These are phyloP conservation scores for Chlorella vulgaris DNA, from an alignment of 139 green algal genomes.

Conservation along the genomic window DNA sequence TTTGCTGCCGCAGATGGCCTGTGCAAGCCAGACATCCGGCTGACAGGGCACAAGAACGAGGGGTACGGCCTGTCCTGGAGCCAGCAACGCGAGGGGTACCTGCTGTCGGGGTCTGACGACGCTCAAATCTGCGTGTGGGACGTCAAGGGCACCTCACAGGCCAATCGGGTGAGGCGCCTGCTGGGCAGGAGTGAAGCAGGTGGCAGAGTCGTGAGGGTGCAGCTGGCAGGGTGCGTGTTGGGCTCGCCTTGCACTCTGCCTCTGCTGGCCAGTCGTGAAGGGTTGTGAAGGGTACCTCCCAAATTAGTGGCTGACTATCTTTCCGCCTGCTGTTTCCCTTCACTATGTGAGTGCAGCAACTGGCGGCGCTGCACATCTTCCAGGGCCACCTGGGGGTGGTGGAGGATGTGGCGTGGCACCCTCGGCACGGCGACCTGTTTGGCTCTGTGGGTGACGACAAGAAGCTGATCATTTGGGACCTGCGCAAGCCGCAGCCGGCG, in stretches of 20 bases:
- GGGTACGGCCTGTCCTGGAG: constrained; percentile 98
- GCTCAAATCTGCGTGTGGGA: constrained; percentile 99
- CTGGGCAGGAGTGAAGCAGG: not conserved
- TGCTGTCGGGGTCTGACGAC: constrained; percentile 97
- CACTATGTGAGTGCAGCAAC: constrained; percentile 3
- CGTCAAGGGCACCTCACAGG: constrained; percentile 58
- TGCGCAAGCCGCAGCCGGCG: constrained; percentile 53
- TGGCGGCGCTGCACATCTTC: constrained; percentile 83
- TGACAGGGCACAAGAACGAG: constrained; percentile 91
- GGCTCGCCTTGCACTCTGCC: not conserved
- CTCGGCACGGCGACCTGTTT: constrained; percentile 89
- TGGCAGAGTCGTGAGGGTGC: too few relatives aligned
- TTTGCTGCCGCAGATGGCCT: constrained; percentile 28
- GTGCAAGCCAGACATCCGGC: constrained; percentile 84
- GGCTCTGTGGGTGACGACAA: constrained; percentile 96
- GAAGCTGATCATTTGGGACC: constrained; percentile 96
- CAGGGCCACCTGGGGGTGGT: constrained; percentile 82
- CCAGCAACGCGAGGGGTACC: constrained; percentile 78
- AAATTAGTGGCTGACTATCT: too few relatives aligned
- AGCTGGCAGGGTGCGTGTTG: not conserved
- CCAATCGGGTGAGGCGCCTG: constrained; percentile 19
- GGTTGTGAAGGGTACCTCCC: too few relatives aligned
- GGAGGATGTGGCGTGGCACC: constrained; percentile 98
- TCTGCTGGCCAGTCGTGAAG: too few relatives aligned
- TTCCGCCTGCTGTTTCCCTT: too few relatives aligned